Evolutionary conservation across 129 eudicot species (phyloP).

Genomic region (Logfia minima): DNA sequence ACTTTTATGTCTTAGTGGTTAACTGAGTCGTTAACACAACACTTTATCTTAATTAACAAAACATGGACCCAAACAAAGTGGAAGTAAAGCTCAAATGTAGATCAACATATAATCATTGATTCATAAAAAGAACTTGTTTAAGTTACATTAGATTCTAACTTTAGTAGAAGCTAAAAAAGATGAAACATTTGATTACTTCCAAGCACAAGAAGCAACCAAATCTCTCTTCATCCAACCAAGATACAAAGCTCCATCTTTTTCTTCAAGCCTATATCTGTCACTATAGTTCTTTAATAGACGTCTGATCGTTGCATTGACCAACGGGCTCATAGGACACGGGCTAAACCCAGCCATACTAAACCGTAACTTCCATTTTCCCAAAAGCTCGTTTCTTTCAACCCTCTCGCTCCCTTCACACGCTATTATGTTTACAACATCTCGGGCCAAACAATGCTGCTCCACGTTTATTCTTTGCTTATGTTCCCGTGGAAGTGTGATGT

Average conservation of each 20-base stretch:
- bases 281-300: conserved; percentile 50
- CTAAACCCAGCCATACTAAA: conserved; percentile 82
- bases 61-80: neutral
- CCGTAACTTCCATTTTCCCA: conserved; percentile 80
- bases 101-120: neutral
- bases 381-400: conserved; percentile 74
- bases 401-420: conserved; percentile 85
- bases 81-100: neutral
- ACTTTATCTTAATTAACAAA: neutral
- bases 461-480: conserved; percentile 70
- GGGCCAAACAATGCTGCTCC: conserved; percentile 76
- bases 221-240: conserved; percentile 85
- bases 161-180: neutral
- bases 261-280: conserved; percentile 66
- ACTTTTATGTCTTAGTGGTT: neutral
- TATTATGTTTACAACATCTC: conserved; percentile 73
- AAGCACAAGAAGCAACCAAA: conserved; percentile 79
- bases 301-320: conserved; percentile 64
- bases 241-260: conserved; percentile 78
- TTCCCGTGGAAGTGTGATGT: conserved; percentile 59
- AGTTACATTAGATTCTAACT: conserved; percentile 26
- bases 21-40: neutral
- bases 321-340: conserved; percentile 63
- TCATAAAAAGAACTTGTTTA: neutral
- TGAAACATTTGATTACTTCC: conserved; percentile 43